phyloP scores from a whole-genome alignment of 2,329 filamentous ascomycete genomes.

The Tolypocladium pustulatum region DNA sequence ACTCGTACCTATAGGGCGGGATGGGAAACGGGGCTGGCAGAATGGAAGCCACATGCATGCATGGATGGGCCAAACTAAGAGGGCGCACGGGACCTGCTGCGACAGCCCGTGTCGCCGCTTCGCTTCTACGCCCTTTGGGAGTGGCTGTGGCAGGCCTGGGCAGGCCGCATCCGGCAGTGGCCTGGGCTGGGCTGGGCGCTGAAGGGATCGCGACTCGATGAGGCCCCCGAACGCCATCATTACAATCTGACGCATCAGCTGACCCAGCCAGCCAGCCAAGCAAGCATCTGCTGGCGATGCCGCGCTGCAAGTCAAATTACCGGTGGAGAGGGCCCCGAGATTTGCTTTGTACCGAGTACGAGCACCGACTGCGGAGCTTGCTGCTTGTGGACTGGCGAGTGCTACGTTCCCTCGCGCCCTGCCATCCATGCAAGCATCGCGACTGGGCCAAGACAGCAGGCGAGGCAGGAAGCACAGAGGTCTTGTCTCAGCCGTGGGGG shows the following conservation, averaged over 20 bases:
- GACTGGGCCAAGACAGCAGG: neutral
- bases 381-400: neutral
- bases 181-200: neutral
- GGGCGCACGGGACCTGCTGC: too few relatives aligned
- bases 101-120: too few relatives aligned
- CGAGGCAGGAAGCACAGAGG: neutral
- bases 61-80: too few relatives aligned
- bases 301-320: neutral
- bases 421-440: neutral
- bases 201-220: neutral
- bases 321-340: neutral
- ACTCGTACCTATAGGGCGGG: neutral
- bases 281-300: neutral
- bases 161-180: neutral
- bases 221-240: too few relatives aligned
- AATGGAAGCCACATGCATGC: neutral
- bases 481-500: neutral
- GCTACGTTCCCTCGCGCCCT: neutral
- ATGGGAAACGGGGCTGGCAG: neutral
- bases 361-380: neutral
- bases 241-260: neutral
- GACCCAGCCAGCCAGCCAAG: neutral
- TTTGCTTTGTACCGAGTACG: neutral
- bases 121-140: neutral
- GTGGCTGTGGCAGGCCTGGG: neutral